A percentile compares a stretch with the other conserved stretches of the same genome.
Evolutionary conservation across 2,329 filamentous ascomycete genomes (phyloP).

Genomic region (Bimuria novae-zelandiae): DNA sequence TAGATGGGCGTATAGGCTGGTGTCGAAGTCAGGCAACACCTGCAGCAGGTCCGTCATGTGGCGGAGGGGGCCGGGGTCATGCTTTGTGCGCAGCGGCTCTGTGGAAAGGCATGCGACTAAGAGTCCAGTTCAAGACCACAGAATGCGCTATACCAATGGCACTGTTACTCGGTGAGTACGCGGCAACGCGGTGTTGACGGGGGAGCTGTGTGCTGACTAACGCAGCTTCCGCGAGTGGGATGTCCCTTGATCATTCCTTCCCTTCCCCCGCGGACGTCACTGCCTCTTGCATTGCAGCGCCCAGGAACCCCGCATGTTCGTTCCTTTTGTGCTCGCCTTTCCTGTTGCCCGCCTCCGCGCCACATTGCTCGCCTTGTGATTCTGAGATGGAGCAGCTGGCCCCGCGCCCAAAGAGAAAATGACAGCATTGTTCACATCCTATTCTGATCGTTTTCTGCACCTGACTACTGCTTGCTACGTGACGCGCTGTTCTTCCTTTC

Average conservation of each 20-base stretch:
- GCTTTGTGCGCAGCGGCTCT: slow-evolving; percentile 36
- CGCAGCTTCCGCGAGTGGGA: too few species aligned
- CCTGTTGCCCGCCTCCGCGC: slow-evolving; percentile 14
- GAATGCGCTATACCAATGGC: not conserved
- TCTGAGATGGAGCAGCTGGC: not conserved
- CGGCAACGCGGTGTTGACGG: not conserved
- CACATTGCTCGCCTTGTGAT: too few species aligned
- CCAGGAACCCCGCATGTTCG: slow-evolving; percentile 25
- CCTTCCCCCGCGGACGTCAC: slow-evolving; percentile 31
- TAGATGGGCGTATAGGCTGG: slow-evolving; percentile 72
- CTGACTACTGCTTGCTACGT: not conserved
- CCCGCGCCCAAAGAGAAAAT: slow-evolving; percentile 19
- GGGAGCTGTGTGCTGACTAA: not conserved
- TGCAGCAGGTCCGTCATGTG: slow-evolving; percentile 83
- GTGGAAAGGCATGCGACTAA: slow-evolving; percentile 36
- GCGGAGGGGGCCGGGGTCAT: slow-evolving; percentile 27
- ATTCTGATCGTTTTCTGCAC: not conserved
- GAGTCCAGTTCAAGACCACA: too few species aligned
- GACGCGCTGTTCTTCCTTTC: slow-evolving; percentile 2
- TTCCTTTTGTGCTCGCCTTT: slow-evolving; percentile 13
- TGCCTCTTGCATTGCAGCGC: slow-evolving; percentile 6
- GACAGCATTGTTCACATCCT: slow-evolving; percentile 18
- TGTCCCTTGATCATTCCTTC: too few species aligned
- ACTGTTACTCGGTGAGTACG: not conserved
- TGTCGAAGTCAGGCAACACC: slow-evolving; percentile 79